Conservation (phyloP, 257 asterid genomes). For the Solanum ossicruentum region DNA sequence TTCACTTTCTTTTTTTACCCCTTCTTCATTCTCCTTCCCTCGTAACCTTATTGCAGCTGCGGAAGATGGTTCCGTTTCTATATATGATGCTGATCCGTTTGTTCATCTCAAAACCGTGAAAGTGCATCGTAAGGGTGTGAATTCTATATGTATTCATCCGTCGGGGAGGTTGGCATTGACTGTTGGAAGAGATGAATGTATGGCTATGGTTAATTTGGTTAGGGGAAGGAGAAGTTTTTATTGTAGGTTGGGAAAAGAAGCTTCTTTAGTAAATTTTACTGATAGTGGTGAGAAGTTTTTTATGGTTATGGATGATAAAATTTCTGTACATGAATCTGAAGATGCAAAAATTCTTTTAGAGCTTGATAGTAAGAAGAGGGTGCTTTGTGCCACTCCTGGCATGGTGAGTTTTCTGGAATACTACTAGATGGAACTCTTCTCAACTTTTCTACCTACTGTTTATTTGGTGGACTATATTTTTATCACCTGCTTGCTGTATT, state of each 20-base stretch:
- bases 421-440: not conserved
- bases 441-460: not conserved
- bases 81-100: conserved; percentile 85
- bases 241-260: conserved; percentile 66
- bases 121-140: conserved; percentile 54
- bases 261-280: conserved; percentile 45
- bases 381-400: conserved; percentile 70
- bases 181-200: conserved; percentile 71
- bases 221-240: conserved; percentile 74
- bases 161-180: conserved; percentile 73
- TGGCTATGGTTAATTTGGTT: conserved; percentile 86
- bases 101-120: conserved; percentile 64
- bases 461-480: not conserved
- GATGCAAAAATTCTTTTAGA: conserved; percentile 52
- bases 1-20: conserved; percentile 65
- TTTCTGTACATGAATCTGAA: conserved; percentile 64
- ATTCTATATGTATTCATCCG: conserved; percentile 65
- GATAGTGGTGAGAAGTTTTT: conserved; percentile 50
- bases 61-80: conserved; percentile 52
- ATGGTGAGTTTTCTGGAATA: conserved; percentile 15
- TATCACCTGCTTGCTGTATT: not conserved
- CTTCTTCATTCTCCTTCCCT: conserved; percentile 52
- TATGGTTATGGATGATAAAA: conserved; percentile 61
- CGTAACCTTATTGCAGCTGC: conserved; percentile 69
- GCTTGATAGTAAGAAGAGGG: conserved; percentile 44